phyloP scores from a whole-genome alignment of 768 basidiomycete species.

The Collybiopsis luxurians region DNA sequence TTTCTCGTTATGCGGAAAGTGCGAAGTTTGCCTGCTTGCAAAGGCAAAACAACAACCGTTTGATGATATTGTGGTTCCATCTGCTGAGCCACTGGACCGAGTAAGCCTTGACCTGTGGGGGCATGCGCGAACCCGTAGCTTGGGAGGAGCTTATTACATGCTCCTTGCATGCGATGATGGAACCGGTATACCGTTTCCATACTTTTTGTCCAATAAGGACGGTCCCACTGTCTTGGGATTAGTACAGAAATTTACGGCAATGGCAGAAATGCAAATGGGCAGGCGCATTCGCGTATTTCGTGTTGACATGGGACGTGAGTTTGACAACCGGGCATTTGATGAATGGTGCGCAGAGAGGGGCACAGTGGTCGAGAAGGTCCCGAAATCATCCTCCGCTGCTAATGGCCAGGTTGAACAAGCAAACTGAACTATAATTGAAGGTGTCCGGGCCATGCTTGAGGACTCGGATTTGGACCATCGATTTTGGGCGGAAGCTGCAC shows the following conservation, averaged over 20 bases:
- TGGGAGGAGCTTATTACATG: not conserved
- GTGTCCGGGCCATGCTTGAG: not conserved
- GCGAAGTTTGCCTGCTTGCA: not conserved
- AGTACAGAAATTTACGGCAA: not conserved
- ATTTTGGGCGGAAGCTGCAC: not conserved
- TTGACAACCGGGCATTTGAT: not conserved
- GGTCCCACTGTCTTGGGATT: not conserved
- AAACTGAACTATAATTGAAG: not conserved
- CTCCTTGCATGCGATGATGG: not conserved
- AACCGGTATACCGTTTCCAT: not conserved
- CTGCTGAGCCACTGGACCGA: slow-evolving; percentile 2
- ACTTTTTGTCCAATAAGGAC: not conserved
- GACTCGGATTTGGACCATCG: not conserved
- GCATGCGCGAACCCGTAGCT: not conserved
- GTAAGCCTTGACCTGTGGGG: slow-evolving; percentile 5
- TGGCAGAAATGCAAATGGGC: not conserved
- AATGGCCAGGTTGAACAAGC: not conserved
- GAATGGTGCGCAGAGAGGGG: not conserved
- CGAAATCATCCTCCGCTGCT: not conserved
- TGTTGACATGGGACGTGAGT: not conserved
- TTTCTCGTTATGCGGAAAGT: not conserved
- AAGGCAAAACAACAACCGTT: slow-evolving; percentile 2
- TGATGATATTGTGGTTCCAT: slow-evolving; percentile 4
- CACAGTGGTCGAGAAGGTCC: not conserved
- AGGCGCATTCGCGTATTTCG: not conserved